A percentile compares a stretch with the other conserved stretches of the same genome.
Conservation (phyloP, 805 yeast genomes). For the Monosporozyma aerobia region DNA sequence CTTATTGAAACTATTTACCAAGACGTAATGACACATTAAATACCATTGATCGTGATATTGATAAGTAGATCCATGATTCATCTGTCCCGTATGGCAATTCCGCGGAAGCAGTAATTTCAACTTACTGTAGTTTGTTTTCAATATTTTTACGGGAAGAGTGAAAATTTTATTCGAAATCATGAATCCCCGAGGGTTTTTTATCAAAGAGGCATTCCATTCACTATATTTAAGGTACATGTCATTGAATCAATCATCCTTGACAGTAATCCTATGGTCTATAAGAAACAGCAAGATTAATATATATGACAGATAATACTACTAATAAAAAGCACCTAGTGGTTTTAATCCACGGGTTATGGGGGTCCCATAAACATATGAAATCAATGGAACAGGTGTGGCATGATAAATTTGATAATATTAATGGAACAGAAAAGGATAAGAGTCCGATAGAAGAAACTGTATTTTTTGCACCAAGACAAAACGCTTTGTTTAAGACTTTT, state of each 20-base stretch:
- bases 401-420: conserved; percentile 20
- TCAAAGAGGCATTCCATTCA: too few relatives aligned
- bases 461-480: conserved; percentile 46
- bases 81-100: not conserved
- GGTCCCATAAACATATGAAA: conserved; percentile 50
- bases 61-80: not conserved
- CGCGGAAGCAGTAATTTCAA: not conserved
- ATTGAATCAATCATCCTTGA: too few relatives aligned
- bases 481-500: conserved; percentile 65
- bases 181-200: not conserved
- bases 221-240: too few relatives aligned
- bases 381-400: conserved; percentile 38
- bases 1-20: conserved; percentile 27
- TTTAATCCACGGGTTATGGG: conserved; percentile 74
- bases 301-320: not conserved
- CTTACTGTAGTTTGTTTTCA: too few relatives aligned
- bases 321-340: conserved; percentile 49
- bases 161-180: too few relatives aligned
- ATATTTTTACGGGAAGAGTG: too few relatives aligned
- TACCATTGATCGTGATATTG: not conserved
- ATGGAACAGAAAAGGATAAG: not conserved
- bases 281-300: not conserved
- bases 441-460: conserved; percentile 34
- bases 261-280: too few relatives aligned
- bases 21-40: conserved; percentile 9